Conservation (phyloP, 257 asterid genomes). For the Solanum rostratum region DNA sequence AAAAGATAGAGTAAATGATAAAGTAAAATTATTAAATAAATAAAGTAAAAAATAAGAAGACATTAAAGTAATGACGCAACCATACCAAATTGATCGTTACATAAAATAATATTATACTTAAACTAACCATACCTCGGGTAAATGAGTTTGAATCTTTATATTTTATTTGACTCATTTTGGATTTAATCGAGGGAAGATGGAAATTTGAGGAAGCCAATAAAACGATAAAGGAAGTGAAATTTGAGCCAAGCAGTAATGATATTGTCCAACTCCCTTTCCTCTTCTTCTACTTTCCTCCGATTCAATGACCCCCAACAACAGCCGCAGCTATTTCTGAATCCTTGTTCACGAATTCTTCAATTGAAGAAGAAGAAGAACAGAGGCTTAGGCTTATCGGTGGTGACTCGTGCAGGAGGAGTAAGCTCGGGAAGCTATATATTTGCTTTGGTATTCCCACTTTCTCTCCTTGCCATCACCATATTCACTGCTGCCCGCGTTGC, state of each 20-base stretch:
- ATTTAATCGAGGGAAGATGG: too few species aligned
- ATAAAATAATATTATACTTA: too few species aligned
- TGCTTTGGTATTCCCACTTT: conserved; percentile 56
- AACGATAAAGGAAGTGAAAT: neutral
- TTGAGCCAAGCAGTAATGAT: neutral
- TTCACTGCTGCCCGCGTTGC: conserved; percentile 44
- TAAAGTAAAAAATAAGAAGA: too few species aligned
- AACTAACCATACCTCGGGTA: too few species aligned
- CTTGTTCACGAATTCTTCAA: neutral
- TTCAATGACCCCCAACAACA: neutral
- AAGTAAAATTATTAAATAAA: too few species aligned
- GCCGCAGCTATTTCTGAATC: neutral
- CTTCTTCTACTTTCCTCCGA: neutral
- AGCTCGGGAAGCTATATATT: conserved; percentile 41
- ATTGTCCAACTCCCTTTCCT: neutral
- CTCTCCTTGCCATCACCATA: conserved; percentile 55
- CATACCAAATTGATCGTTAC: too few species aligned
- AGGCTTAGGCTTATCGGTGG: conserved; percentile 35
- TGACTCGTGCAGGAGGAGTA: conserved; percentile 45
- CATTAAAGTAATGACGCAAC: too few species aligned
- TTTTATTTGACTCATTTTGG: too few species aligned
- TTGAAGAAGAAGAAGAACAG: conserved; percentile 14
- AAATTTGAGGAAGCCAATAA: neutral
- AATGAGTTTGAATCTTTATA: too few species aligned
- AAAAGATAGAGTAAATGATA: too few species aligned